Conservation (phyloP, 2,329 filamentous ascomycete genomes). For the Cryphonectria parasitica region DNA sequence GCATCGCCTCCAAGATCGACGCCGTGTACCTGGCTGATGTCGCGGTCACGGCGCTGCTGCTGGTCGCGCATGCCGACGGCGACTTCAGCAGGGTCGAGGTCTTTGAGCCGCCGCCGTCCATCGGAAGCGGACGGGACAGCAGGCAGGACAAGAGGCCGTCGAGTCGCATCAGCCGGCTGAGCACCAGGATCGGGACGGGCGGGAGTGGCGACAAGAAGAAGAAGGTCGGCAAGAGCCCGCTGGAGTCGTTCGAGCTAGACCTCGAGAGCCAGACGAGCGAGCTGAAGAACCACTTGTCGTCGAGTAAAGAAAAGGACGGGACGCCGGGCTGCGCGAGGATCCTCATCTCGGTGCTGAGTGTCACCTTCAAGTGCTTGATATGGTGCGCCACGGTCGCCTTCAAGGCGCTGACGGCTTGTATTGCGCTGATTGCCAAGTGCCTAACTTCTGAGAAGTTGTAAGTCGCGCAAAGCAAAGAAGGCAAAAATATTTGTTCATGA, state of each 20-base stretch:
- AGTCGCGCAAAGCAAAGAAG: slow-evolving; percentile 9
- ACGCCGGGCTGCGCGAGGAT: slow-evolving; percentile 54
- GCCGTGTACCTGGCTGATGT: slow-evolving; percentile 67
- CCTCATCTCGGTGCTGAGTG: slow-evolving; percentile 54
- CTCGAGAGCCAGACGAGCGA: slow-evolving; percentile 64
- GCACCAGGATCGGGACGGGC: slow-evolving; percentile 32
- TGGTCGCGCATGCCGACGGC: slow-evolving; percentile 63
- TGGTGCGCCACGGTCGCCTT: slow-evolving; percentile 62
- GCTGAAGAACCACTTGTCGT: slow-evolving; percentile 43
- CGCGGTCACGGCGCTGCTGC: slow-evolving; percentile 61
- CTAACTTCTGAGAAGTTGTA: slow-evolving; percentile 49
- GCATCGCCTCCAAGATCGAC: slow-evolving; percentile 61
- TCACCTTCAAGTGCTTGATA: slow-evolving; percentile 60
- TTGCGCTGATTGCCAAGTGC: slow-evolving; percentile 56
- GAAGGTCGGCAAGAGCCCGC: slow-evolving; percentile 39
- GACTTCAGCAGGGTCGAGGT: slow-evolving; percentile 54
- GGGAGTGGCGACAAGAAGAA: slow-evolving; percentile 23
- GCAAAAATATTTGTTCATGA: slow-evolving; percentile 13
- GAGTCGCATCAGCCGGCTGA: slow-evolving; percentile 39
- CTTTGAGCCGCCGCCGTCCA: slow-evolving; percentile 64
- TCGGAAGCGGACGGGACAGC: slow-evolving; percentile 30
- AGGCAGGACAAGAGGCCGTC: slow-evolving; percentile 33
- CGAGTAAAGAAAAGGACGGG: slow-evolving; percentile 49
- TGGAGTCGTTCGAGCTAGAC: slow-evolving; percentile 65
- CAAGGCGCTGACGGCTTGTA: slow-evolving; percentile 55